These are phyloP conservation scores for Quercus dentata DNA, from an alignment of 306 rosid species.

Conservation along the genomic window DNA sequence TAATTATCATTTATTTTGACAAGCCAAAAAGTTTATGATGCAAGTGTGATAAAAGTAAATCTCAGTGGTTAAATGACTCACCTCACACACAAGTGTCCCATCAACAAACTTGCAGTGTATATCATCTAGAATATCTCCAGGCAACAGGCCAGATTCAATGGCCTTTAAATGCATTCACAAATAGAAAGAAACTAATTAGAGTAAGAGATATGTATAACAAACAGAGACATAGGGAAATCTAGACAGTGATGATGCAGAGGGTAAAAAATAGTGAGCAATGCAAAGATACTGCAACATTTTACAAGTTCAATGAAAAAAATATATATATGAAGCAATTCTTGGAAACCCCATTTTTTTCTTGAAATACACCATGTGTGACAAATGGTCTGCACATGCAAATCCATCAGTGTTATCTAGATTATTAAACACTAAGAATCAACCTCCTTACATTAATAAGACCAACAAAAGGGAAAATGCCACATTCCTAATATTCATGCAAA, in stretches of 20 bases:
- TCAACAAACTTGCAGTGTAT: constrained; percentile 87
- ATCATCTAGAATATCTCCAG: constrained; percentile 90
- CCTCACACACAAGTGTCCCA: constrained; percentile 93
- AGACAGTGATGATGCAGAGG: constrained; percentile 8
- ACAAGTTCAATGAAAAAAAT: background rate
- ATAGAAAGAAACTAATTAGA: constrained; percentile 23
- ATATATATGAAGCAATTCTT: background rate
- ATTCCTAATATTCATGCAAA: background rate
- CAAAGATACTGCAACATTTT: background rate
- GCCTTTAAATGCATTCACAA: constrained; percentile 55
- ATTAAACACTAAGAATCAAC: background rate
- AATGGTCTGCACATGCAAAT: background rate
- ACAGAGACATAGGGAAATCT: background rate
- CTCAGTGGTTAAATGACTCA: constrained; percentile 33
- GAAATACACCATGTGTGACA: background rate
- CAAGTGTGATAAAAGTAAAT: constrained; percentile 18
- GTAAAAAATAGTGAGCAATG: background rate
- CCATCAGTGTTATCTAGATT: background rate
- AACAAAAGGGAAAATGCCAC: background rate
- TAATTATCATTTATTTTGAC: background rate
- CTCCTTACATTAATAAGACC: background rate
- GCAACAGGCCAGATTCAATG: constrained; percentile 94
- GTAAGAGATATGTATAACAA: background rate
- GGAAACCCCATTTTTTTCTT: background rate
- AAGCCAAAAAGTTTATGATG: constrained; percentile 7